These are phyloP conservation scores for Quercus berberidifolia DNA, from an alignment of 306 rosid species.

Conservation along the genomic window DNA sequence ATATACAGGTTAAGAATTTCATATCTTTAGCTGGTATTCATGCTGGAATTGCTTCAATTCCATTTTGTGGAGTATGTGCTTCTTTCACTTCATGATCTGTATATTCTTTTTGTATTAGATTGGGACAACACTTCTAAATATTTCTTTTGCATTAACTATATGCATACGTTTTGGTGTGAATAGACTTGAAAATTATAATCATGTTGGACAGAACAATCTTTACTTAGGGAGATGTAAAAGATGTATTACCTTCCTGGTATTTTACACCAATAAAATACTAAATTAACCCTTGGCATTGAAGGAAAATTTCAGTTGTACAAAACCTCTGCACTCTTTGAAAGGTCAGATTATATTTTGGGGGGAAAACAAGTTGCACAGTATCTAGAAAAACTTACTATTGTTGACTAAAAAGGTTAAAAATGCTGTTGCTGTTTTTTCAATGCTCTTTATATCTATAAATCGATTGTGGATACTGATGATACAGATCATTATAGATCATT, in stretches of 20 bases:
- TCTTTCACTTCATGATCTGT: slow-evolving; percentile 10
- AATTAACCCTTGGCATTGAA: not conserved
- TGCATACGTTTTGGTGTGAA: not conserved
- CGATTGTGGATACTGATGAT: not conserved
- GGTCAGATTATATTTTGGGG: too few relatives aligned
- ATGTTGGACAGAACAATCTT: not conserved
- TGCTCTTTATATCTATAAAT: not conserved
- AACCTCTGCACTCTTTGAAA: not conserved
- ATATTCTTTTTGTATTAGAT: not conserved
- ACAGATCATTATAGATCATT: not conserved
- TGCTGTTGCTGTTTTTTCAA: too few relatives aligned
- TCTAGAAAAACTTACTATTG: not conserved
- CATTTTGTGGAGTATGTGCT: slow-evolving; percentile 60
- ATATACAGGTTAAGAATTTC: slow-evolving; percentile 62
- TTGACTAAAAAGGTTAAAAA: not conserved
- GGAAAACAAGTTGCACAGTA: too few relatives aligned
- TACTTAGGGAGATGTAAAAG: not conserved
- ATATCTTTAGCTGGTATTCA: slow-evolving; percentile 73
- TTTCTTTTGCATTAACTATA: not conserved
- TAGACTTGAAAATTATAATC: not conserved
- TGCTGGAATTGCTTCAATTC: slow-evolving; percentile 78
- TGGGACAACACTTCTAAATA: too few relatives aligned
- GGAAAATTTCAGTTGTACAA: not conserved
- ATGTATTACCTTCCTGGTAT: not conserved
- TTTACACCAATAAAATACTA: not conserved